Base-by-base conservation (phyloP, 148 eudicot species). In the Diospyros kaki region DNA sequence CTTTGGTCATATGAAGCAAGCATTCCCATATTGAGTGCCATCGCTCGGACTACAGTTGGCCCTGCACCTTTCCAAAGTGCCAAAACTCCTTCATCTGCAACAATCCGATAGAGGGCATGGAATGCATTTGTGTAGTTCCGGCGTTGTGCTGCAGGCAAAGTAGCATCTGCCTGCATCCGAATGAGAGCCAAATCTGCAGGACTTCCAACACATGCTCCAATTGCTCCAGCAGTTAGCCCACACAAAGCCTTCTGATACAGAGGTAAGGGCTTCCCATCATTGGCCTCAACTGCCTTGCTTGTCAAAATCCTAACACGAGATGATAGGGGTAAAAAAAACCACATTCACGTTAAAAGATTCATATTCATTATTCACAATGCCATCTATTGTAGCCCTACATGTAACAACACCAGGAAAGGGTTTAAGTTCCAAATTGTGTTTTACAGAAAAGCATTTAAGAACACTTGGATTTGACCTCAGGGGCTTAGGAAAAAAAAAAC, bases 11-110 rank as follows among this genome's bases (percentile, higher is more conserved):
- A 94, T 43, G 97, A 94, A 53, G 98, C 98, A 54, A 94, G 97
- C 98, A 94, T 94, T 62, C 98, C 98, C 97, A 91, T 94, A 84
- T 91, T 94, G 58, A 94, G 79, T 8, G 90, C 94, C 98, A 91
- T 94, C 40, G 98, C 95, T 83, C 95, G 82, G 18, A 91, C 98
- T 12, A 88, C 91, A 44, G 98, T 94, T 5, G 98, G 98, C 10
- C 88, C 90, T 9, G 97, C 97, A 63, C 97, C 94, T 83, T 94
- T 91, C 94, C 97, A 91, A 2, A 91, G 91, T 4, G 94, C 90
- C 42, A 94, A 54, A 62, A 94, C 83, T 9, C 97, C 97, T 79
- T 91, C 97, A 59, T 94, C 97, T 48, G 87, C 85, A 43, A 75
- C 68, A 59, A 94, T 94, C 2, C 94, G 91, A 48, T 69, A 79